Evolutionary conservation across 495 filamentous ascomycete genomes (phyloP), one percentile per base, ranked within the genome.

Genomic region (Extremus antarcticus): DNA sequence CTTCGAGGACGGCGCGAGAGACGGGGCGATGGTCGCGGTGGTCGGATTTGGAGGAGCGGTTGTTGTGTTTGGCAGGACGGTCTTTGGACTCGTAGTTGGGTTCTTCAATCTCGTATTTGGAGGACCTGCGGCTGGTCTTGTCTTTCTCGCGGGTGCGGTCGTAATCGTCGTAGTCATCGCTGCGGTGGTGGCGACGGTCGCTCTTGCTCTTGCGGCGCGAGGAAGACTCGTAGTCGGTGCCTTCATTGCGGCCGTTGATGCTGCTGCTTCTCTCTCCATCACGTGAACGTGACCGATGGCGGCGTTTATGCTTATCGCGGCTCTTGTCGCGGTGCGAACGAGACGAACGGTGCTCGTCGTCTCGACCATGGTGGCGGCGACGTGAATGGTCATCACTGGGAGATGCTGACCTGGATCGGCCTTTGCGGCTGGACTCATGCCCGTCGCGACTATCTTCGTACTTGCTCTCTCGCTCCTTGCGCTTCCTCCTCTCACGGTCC

Each of bases 231-330:
- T 51, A 21, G 24, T 43, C 48, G 60, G 25, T 64, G 41, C 58
- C 29, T 4, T 35, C 29, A 13, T 13, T 35, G 29, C 29, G 29
- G 22, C 40, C 54, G 2, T 64, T 53, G 20, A 20, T 41, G 21
- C 38, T 25, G 25, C 22, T 51, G 11, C 58, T 59, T 23, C 50
- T 54, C 1, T 60, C 58, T 9, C 63, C 25, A 2, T 59, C 54
- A 3, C 65, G 35, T 49, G 70, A 68, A 51, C 64, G 63, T 22
- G 65, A 62, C 24, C 66, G 68, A 43, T 75, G 73, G 17, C 73
- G 65, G 19, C 73, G 75, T n/a, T 71, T 68, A 50, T 74, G 76
- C 50, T 70, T 74, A n/a, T 79, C 74, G 11, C 71, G 73, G 40
- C 74, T 59, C 54, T 70, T 61, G 15, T 75, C 71, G 2, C 71